These are phyloP conservation scores for Marasmius fiardii DNA, from an alignment of 1,284 basidiomycete genomes.

Conservation along the genomic window DNA sequence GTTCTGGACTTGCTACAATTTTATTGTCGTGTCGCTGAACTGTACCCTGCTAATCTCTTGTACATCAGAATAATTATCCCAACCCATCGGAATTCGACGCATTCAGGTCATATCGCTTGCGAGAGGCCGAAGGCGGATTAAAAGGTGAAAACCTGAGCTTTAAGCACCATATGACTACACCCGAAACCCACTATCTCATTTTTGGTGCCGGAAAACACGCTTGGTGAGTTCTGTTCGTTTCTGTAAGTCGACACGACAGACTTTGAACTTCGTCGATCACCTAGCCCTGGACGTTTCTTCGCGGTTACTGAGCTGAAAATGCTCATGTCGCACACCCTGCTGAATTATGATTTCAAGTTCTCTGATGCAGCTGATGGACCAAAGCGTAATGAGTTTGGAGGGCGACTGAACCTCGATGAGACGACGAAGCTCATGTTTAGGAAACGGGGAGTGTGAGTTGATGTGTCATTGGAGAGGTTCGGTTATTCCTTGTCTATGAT, in stretches of 20 bases:
- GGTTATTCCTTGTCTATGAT: no score
- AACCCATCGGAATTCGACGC: constrained; percentile 19
- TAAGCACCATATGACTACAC: constrained; percentile 21
- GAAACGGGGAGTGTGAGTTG: neutral
- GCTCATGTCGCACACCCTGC: constrained; percentile 6
- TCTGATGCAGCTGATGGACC: constrained; percentile 1
- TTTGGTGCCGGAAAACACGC: constrained; percentile 31
- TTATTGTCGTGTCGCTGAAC: neutral
- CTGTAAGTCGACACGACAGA: neutral
- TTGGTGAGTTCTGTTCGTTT: constrained; percentile 15
- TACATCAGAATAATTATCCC: constrained; percentile 11
- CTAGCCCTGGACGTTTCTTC: constrained; percentile 13
- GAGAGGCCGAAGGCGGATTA: constrained; percentile 13
- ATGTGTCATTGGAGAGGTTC: no score
- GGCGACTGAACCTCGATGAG: neutral
- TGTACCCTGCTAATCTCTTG: neutral
- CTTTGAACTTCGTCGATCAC: neutral
- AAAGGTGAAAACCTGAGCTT: neutral
- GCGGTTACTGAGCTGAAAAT: constrained; percentile 11
- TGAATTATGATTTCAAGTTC: constrained; percentile 11
- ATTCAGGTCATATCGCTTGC: constrained; percentile 19
- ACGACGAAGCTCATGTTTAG: neutral
- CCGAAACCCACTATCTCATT: constrained; percentile 21
- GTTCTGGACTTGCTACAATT: no score
- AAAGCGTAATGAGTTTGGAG: constrained; percentile 3